phyloP scores from a whole-genome alignment of 805 yeast genomes.

The Saccharomycopsis javanensis region DNA sequence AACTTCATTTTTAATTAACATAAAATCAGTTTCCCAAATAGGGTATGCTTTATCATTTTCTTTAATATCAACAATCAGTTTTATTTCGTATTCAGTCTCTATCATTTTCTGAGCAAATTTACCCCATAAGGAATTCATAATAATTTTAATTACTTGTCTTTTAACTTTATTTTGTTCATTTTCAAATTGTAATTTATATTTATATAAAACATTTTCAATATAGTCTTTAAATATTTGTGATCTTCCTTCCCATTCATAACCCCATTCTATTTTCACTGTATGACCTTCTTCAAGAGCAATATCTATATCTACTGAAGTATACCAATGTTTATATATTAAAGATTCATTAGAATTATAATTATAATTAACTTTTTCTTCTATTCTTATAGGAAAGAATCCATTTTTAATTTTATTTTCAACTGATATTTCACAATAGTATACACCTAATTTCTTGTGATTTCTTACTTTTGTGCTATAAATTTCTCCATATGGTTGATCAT shows the following conservation, averaged over 20 bases:
- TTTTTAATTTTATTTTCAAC: no score
- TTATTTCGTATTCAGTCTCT: no score
- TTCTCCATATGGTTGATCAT: constrained; percentile 7
- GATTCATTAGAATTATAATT: not conserved
- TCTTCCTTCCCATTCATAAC: constrained; percentile 6
- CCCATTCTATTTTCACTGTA: not conserved
- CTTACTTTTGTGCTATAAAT: not conserved
- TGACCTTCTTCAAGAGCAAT: constrained; percentile 3
- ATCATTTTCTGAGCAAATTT: no score
- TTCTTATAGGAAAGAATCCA: constrained; percentile 1
- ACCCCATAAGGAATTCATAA: no score
- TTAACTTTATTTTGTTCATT: no score
- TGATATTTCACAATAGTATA: not conserved
- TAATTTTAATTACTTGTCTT: no score
- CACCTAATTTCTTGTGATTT: not conserved
- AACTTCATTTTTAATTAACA: not conserved
- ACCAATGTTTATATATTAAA: not conserved
- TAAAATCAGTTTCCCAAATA: constrained; percentile 3
- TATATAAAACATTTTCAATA: not conserved
- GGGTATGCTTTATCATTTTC: not conserved
- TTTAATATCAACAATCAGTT: not conserved
- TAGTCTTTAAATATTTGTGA: constrained; percentile 2
- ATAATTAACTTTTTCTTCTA: not conserved
- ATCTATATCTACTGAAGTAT: constrained; percentile 6
- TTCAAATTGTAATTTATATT: no score